These are phyloP conservation scores for Ascochyta viciae-villosae DNA, from an alignment of 2,329 filamentous ascomycete genomes.

Conservation along the genomic window DNA sequence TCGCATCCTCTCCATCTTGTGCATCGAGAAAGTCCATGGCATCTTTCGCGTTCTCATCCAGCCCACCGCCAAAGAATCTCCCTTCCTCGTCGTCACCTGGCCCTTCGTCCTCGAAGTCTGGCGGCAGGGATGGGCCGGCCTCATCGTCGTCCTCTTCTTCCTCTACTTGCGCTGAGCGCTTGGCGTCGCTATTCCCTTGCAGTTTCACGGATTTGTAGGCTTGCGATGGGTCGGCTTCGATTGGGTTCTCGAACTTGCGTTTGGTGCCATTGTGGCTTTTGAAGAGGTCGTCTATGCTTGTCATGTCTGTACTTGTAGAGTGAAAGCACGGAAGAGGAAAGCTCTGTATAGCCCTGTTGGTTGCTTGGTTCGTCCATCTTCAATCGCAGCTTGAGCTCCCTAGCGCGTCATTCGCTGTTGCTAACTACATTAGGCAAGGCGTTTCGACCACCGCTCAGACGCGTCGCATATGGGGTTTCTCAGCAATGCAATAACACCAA, in stretches of 20 bases:
- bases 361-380: neutral
- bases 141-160: slow-evolving; percentile 55
- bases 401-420: neutral
- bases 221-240: slow-evolving; percentile 62
- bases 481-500: no score
- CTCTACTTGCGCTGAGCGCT: slow-evolving; percentile 56
- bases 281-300: slow-evolving; percentile 62
- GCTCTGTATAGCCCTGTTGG: neutral
- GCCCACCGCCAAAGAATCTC: slow-evolving; percentile 92
- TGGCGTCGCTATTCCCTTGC: slow-evolving; percentile 58
- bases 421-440: neutral
- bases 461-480: no score
- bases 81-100: slow-evolving; percentile 79
- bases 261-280: slow-evolving; percentile 64
- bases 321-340: neutral
- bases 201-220: slow-evolving; percentile 68
- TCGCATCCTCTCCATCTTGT: slow-evolving; percentile 62
- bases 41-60: slow-evolving; percentile 79
- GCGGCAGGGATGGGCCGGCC: slow-evolving; percentile 61
- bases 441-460: neutral
- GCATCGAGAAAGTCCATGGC: slow-evolving; percentile 88
- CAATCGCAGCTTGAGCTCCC: neutral
- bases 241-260: slow-evolving; percentile 65
- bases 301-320: neutral
- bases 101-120: slow-evolving; percentile 64